Percentiles rank a stretch among this genome's conserved stretches.
These are phyloP conservation scores for Trichoderma gracile DNA, from an alignment of 2,329 filamentous ascomycete species.

Conservation along the genomic window DNA sequence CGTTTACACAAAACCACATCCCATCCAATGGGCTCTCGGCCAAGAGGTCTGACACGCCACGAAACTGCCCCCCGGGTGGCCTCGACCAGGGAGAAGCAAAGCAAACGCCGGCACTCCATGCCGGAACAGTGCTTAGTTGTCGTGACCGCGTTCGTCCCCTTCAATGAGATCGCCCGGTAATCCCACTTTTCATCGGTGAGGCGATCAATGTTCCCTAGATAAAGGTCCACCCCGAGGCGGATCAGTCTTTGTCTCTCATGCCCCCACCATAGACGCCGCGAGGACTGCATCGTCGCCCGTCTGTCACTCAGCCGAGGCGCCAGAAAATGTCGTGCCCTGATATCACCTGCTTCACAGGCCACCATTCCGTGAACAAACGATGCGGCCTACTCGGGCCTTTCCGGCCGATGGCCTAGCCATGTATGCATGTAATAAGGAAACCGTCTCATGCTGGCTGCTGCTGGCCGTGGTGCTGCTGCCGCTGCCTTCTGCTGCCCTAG, in stretches of 20 bases:
- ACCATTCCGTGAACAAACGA: constrained; percentile 22
- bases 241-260: constrained; percentile 22
- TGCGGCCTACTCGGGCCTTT: constrained; percentile 25
- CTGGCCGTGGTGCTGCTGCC: neutral
- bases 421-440: constrained; percentile 26
- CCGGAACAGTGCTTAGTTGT: constrained; percentile 9
- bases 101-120: constrained; percentile 12
- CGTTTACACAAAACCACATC: constrained; percentile 2
- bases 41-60: neutral
- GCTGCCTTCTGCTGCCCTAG: constrained; percentile 11
- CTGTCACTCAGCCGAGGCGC: constrained; percentile 20
- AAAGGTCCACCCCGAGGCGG: constrained; percentile 15
- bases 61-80: neutral
- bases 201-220: constrained; percentile 19
- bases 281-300: constrained; percentile 24
- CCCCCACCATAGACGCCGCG: constrained; percentile 8
- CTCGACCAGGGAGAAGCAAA: neutral
- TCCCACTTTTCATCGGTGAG: constrained; percentile 25
- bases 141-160: constrained; percentile 4
- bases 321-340: constrained; percentile 15
- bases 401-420: constrained; percentile 17
- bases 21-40: neutral
- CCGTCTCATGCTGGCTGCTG: constrained; percentile 7
- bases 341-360: constrained; percentile 20
- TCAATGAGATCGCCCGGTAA: constrained; percentile 17